Conservation (phyloP, 2,329 filamentous ascomycete genomes). For the Pestalotiopsis sp. region DNA sequence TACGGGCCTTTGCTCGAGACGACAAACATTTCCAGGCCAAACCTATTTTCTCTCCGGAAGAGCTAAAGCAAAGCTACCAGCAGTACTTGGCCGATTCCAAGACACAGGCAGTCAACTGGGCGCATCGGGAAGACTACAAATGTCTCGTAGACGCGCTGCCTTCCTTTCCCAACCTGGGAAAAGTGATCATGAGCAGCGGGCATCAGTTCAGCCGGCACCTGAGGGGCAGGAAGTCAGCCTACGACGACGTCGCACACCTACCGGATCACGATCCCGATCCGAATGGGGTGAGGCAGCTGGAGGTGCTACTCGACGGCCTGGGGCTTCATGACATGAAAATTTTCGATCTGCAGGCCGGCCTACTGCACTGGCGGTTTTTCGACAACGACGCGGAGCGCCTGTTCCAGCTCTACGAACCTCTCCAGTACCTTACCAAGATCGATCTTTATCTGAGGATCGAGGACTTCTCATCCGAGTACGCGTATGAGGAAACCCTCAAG, state of each 20-base stretch:
- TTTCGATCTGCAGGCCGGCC: neutral
- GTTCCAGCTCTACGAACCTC: neutral
- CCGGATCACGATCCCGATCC: neutral
- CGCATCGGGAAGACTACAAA: neutral
- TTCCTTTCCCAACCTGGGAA: conserved; percentile 21
- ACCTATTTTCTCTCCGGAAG: too few relatives aligned
- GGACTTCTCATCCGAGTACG: neutral
- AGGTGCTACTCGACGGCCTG: conserved; percentile 3
- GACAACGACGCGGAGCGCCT: neutral
- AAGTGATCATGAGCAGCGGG: conserved; percentile 12
- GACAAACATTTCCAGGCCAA: too few relatives aligned
- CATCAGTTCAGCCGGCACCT: neutral
- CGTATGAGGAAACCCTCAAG: neutral
- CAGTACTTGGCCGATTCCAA: neutral
- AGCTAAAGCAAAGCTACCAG: neutral
- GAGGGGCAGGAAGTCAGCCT: neutral
- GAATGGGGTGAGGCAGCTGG: neutral
- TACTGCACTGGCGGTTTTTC: neutral
- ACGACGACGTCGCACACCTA: neutral
- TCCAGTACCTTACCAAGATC: neutral
- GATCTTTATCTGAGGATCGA: neutral
- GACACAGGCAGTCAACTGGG: neutral
- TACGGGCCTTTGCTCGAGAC: too few relatives aligned
- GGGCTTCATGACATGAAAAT: neutral
- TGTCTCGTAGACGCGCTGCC: conserved; percentile 11